These are phyloP conservation scores for Arthrinium puccinioides DNA, from an alignment of 2,329 filamentous ascomycete genomes.

Conservation along the genomic window DNA sequence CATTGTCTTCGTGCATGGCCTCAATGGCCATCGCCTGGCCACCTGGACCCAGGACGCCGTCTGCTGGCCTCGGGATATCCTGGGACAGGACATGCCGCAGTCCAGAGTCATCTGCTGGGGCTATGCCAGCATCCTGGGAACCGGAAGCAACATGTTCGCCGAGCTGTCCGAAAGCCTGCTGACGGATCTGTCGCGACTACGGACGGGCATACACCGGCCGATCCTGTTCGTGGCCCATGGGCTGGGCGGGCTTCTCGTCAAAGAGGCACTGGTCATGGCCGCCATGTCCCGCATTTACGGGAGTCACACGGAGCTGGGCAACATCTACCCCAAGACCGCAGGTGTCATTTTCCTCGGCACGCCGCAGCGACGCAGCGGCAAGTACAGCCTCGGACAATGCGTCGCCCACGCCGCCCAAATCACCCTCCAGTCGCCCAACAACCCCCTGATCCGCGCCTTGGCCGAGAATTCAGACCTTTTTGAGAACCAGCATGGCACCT, in stretches of 20 bases:
- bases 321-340: conserved; percentile 5
- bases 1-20: conserved; percentile 6
- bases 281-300: conserved; percentile 6
- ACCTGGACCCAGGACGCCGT: conserved; percentile 5
- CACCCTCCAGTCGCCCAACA: neutral
- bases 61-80: conserved; percentile 7
- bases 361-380: conserved; percentile 3
- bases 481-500: conserved; percentile 4
- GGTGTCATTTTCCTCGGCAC: conserved; percentile 7
- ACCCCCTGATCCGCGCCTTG: conserved; percentile 1
- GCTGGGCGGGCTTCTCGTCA: conserved; percentile 7
- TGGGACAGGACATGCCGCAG: conserved; percentile 3
- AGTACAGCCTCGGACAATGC: conserved; percentile 2
- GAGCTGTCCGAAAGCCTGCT: conserved; percentile 2
- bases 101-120: conserved; percentile 6
- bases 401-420: conserved; percentile 1
- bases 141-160: neutral
- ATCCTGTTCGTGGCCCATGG: conserved; percentile 7
- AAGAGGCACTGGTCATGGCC: conserved; percentile 5
- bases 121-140: neutral
- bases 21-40: conserved; percentile 4
- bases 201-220: neutral
- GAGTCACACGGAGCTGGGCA: conserved; percentile 4
- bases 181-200: conserved; percentile 2
- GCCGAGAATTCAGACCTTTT: conserved; percentile 1